A percentile compares a stretch with the other conserved stretches of the same genome.
Conservation (phyloP, 73 alveolate species). For the Paramecium caudatum region DNA sequence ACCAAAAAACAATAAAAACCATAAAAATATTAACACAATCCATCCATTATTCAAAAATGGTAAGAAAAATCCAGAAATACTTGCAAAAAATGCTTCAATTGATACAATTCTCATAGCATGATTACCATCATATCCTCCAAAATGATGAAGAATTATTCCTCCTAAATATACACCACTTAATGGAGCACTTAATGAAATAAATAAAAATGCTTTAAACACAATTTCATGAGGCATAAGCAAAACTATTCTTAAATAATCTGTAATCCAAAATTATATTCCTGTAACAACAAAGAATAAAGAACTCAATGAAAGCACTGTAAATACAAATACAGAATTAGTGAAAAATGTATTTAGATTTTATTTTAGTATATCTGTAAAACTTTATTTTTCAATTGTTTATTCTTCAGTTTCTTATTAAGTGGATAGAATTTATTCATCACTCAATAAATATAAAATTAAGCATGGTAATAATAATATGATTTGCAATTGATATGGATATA, state of each 20-base stretch:
- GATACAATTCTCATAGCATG: conserved; percentile 81
- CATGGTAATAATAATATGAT: conserved; percentile 64
- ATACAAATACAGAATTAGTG: conserved; percentile 49
- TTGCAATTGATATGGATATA: conserved; percentile 63
- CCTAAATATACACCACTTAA: conserved; percentile 93
- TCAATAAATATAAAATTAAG: conserved; percentile 11
- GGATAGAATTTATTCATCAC: neutral
- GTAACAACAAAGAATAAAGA: conserved; percentile 91
- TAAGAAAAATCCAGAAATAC: conserved; percentile 83
- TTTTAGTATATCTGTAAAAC: neutral
- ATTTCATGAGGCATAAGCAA: conserved; percentile 79
- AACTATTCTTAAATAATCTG: conserved; percentile 92
- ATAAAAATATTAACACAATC: conserved; percentile 79
- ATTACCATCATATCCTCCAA: conserved; percentile 94
- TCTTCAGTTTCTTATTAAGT: neutral
- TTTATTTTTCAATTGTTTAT: neutral
- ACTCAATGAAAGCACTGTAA: conserved; percentile 83
- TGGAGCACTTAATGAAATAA: conserved; percentile 92
- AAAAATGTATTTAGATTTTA: conserved; percentile 48
- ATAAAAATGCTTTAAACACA: conserved; percentile 83
- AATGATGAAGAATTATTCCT: conserved; percentile 79
- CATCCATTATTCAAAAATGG: conserved; percentile 80
- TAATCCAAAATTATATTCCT: conserved; percentile 97
- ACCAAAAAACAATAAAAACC: conserved; percentile 94
- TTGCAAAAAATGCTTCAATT: conserved; percentile 82